Evolutionary conservation across 108 stramenopile species (phyloP).

Genomic region (Nitzschia palea): DNA sequence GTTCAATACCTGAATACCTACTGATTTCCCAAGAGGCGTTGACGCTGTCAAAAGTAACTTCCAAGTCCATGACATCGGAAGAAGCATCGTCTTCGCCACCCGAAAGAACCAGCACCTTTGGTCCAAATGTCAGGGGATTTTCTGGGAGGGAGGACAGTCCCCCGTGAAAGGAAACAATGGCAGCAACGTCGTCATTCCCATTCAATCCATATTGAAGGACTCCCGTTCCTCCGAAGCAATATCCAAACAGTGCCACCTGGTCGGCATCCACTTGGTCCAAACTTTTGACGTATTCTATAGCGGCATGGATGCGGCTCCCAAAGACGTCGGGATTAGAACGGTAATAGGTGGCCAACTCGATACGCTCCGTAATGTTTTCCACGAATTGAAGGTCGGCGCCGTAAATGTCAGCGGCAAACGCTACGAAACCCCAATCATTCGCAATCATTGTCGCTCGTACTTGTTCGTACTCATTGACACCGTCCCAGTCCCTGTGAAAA

Average conservation of each 20-base stretch:
- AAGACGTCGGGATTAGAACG: constrained; percentile 37
- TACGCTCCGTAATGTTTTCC: background rate
- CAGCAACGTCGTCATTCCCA: constrained; percentile 25
- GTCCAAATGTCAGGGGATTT: constrained; percentile 1
- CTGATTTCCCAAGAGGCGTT: constrained; percentile 45
- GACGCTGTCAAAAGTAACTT: constrained; percentile 20
- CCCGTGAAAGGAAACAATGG: constrained; percentile 42
- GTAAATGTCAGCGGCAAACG: constrained; percentile 52
- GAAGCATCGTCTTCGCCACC: constrained; percentile 41
- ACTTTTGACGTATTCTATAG: constrained; percentile 32
- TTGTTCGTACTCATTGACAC: constrained; percentile 40
- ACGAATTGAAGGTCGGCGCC: constrained; percentile 33
- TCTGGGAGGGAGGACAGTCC: constrained; percentile 35
- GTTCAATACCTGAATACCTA: constrained; percentile 44
- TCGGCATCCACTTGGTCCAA: constrained; percentile 26
- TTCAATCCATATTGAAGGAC: constrained; percentile 30
- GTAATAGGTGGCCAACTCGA: constrained; percentile 18
- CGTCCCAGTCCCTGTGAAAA: constrained; percentile 12
- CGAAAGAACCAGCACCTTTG: constrained; percentile 32
- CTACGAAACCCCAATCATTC: constrained; percentile 36
- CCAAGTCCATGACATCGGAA: constrained; percentile 25
- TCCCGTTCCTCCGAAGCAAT: constrained; percentile 48
- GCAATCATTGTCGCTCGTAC: constrained; percentile 47
- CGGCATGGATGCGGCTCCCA: constrained; percentile 36
- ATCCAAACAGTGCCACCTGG: constrained; percentile 44